Percentiles rank a stretch among this genome's conserved stretches.
phyloP scores from a whole-genome alignment of 202 grass and related monocot species.

The Dendrocalamus latiflorus region DNA sequence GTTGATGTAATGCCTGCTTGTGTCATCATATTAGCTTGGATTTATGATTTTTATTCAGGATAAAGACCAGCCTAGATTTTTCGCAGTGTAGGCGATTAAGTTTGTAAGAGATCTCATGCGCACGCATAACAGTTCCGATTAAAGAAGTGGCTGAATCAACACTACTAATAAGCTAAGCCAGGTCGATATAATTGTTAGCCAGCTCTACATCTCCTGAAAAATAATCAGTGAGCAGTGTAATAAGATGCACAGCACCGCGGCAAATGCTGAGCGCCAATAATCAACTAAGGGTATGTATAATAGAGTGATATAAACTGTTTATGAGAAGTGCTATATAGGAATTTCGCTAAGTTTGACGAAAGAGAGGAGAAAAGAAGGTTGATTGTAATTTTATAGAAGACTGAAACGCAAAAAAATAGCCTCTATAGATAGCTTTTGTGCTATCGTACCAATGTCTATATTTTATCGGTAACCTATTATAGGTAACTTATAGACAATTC shows the following conservation, averaged over 20 bases:
- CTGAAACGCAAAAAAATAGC: too few relatives aligned
- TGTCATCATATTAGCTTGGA: neutral
- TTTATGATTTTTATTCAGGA: neutral
- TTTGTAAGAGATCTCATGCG: neutral
- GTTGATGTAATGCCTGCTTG: too few relatives aligned
- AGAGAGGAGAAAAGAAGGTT: too few relatives aligned
- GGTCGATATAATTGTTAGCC: constrained; percentile 6
- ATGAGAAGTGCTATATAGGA: too few relatives aligned
- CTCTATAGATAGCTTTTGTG: too few relatives aligned
- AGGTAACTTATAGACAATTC: too few relatives aligned
- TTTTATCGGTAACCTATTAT: too few relatives aligned
- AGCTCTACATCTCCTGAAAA: neutral
- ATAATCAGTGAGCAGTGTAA: neutral
- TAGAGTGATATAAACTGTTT: too few relatives aligned
- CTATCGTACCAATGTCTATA: too few relatives aligned
- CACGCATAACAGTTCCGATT: neutral
- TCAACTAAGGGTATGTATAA: too few relatives aligned
- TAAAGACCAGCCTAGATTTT: neutral
- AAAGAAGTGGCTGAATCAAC: neutral
- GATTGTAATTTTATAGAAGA: too few relatives aligned
- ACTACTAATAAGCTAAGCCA: neutral
- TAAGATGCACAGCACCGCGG: constrained; percentile 15
- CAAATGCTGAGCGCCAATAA: constrained; percentile 29
- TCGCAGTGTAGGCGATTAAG: neutral
- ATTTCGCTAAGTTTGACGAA: too few relatives aligned